phyloP scores from a whole-genome alignment of 352 stramenopile species.

The Thalassiosira livingstoniorum region DNA sequence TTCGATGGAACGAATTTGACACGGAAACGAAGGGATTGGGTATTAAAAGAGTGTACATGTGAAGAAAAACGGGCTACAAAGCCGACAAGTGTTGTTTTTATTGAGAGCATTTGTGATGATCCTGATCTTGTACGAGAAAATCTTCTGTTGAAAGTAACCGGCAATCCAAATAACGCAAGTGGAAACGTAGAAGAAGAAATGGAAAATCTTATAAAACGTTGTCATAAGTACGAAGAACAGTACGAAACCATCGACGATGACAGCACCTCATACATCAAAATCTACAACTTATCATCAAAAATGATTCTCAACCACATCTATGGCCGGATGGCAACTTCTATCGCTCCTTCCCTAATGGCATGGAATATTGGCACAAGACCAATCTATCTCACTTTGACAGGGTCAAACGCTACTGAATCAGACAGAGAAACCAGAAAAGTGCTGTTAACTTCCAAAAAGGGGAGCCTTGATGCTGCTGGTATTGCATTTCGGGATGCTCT shows the following conservation, averaged over 20 bases:
- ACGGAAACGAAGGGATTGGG: slow-evolving; percentile 79
- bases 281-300: slow-evolving; percentile 85
- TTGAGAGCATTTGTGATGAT: slow-evolving; percentile 95
- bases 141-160: slow-evolving; percentile 86
- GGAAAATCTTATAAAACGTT: slow-evolving; percentile 89
- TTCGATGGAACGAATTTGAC: slow-evolving; percentile 97
- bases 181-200: slow-evolving; percentile 89
- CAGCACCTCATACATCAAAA: slow-evolving; percentile 83
- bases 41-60: slow-evolving; percentile 79
- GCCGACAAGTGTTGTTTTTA: slow-evolving; percentile 90
- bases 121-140: slow-evolving; percentile 91
- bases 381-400: slow-evolving; percentile 80
- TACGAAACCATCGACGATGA: slow-evolving; percentile 87
- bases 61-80: slow-evolving; percentile 64
- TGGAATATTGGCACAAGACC: slow-evolving; percentile 85
- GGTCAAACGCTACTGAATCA: slow-evolving; percentile 55
- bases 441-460: slow-evolving; percentile 53
- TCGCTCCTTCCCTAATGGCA: slow-evolving; percentile 84
- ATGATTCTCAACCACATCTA: slow-evolving; percentile 86
- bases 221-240: slow-evolving; percentile 92
- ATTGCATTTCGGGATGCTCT: slow-evolving; percentile 74
- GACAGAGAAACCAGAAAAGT: slow-evolving; percentile 11
- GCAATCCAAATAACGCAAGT: slow-evolving; percentile 90
- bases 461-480: slow-evolving; percentile 67
- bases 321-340: slow-evolving; percentile 82